Evolutionary conservation across 73 alveolate species (phyloP), one percentile per base, ranked within the genome.

Genomic region (Durusdinium trenchii): DNA sequence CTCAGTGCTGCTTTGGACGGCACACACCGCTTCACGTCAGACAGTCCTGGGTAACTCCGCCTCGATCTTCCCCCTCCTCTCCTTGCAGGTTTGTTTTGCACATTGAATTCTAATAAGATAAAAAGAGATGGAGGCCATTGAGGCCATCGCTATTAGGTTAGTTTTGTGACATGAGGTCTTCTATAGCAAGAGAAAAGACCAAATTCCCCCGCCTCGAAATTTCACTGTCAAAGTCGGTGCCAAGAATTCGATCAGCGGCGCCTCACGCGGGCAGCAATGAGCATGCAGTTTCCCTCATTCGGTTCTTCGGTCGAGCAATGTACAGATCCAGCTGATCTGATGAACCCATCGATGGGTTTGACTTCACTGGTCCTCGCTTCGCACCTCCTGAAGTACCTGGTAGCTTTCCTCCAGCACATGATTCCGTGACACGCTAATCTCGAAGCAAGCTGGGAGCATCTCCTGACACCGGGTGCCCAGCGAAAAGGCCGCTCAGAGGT

Each of bases 41-140:
- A 12, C 73, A 4, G 81, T 71, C 96, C 96, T 89, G 96, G 45
- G 96, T 75, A 36, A 89, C 96, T 9, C 96, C 96, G 26, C 96
- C 96, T 89, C 36, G 67, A 51, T 89, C 96, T 89, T 89, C 86
- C 18, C 86, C 96, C 75, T 89, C 86, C 35, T 89, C 96, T 46
- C 96, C 96, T 89, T 10, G 46, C 30, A 50, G 16, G 30, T 35
- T 28, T 28, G 48, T 45, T 42, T 64, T 23, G 38, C 50, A 12
- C 38, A 64, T 40, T 23, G 32, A 64, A 64, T 4, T 35, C 5
- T 26, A 9, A 23, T 64, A 10, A 64, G 16, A 5, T 12, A 26
- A 10, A 7, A 14, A 64, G 42, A 26, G 16, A 36, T 38, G 40
- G 32, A 35, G 10, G 26, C 10, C 28, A 38, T n/a, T 36, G 20